Conservation (phyloP, 2,329 filamentous ascomycete species). For the Aspergillus felis region DNA sequence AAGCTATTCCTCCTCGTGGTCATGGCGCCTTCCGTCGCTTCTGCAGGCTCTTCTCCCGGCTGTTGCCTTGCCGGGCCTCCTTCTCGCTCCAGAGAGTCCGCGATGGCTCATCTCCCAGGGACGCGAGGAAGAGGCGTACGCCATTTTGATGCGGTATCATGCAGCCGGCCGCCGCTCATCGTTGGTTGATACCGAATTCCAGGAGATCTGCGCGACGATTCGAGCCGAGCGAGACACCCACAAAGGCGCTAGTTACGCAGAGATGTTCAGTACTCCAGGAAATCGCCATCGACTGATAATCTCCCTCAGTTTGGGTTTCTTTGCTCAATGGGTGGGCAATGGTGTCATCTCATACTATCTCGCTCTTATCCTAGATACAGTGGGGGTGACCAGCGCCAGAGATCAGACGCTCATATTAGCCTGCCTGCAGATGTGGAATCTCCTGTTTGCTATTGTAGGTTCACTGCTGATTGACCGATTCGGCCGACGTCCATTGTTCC, state of each 20-base stretch:
- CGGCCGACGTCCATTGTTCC: no score
- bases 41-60: slow-evolving; percentile 16
- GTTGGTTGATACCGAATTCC: slow-evolving; percentile 16
- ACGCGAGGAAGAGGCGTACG: slow-evolving; percentile 14
- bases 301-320: slow-evolving; percentile 10
- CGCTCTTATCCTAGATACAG: slow-evolving; percentile 11
- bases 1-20: slow-evolving; percentile 16
- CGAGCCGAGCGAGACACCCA: slow-evolving; percentile 11
- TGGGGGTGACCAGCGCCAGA: slow-evolving; percentile 16
- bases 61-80: slow-evolving; percentile 14
- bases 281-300: slow-evolving; percentile 13
- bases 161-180: slow-evolving; percentile 10
- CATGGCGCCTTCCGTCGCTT: slow-evolving; percentile 22
- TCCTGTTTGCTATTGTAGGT: slow-evolving; percentile 2
- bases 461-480: no score
- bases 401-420: slow-evolving; percentile 15
- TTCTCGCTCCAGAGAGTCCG: slow-evolving; percentile 18
- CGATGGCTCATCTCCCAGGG: slow-evolving; percentile 18
- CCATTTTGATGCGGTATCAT: slow-evolving; percentile 16
- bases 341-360: slow-evolving; percentile 22
- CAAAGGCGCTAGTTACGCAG: slow-evolving; percentile 11
- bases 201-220: slow-evolving; percentile 16
- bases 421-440: slow-evolving; percentile 22
- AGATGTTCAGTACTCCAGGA: slow-evolving; percentile 14
- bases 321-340: slow-evolving; percentile 24